Conservation (phyloP, 306 rosid species). For the Malus fusca region DNA sequence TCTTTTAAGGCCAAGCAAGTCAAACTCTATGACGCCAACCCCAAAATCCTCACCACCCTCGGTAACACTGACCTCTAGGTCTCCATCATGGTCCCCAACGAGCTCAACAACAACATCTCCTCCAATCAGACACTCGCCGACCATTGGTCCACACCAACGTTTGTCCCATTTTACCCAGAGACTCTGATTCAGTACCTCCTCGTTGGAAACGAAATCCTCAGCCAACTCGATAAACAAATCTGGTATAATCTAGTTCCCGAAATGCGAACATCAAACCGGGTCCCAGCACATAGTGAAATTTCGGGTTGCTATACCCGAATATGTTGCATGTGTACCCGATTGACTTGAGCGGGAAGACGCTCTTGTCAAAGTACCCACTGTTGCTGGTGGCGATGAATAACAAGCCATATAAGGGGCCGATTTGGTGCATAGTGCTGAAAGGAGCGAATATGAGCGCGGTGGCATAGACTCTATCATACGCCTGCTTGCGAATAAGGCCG, state of each 20-base stretch:
- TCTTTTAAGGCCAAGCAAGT: slow-evolving; percentile 48
- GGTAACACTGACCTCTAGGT: slow-evolving; percentile 39
- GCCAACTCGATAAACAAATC: slow-evolving; percentile 18
- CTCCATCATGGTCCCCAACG: slow-evolving; percentile 65
- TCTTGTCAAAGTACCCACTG: slow-evolving; percentile 27
- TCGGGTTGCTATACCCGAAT: slow-evolving; percentile 63
- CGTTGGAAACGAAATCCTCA: slow-evolving; percentile 68
- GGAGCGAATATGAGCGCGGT: slow-evolving; percentile 52
- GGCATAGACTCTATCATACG: slow-evolving; percentile 47
- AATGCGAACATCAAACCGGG: slow-evolving; percentile 66
- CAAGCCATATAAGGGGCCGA: slow-evolving; percentile 45
- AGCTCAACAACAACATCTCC: slow-evolving; percentile 49
- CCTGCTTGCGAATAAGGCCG: slow-evolving; percentile 37
- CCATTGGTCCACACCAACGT: slow-evolving; percentile 44
- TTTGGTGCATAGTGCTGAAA: slow-evolving; percentile 64
- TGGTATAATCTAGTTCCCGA: slow-evolving; percentile 57
- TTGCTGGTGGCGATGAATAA: slow-evolving; percentile 46
- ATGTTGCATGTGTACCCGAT: slow-evolving; percentile 42
- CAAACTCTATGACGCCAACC: slow-evolving; percentile 45
- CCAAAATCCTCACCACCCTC: slow-evolving; percentile 49
- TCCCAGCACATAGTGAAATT: slow-evolving; percentile 63
- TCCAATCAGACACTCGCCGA: slow-evolving; percentile 44
- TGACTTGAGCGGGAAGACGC: slow-evolving; percentile 47
- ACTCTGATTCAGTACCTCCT: slow-evolving; percentile 64
- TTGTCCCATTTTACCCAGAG: slow-evolving; percentile 41